A percentile compares a stretch with the other conserved stretches of the same genome.
These are phyloP conservation scores for Cucumis variabilis DNA, from an alignment of 331 rosid genomes.

Conservation along the genomic window DNA sequence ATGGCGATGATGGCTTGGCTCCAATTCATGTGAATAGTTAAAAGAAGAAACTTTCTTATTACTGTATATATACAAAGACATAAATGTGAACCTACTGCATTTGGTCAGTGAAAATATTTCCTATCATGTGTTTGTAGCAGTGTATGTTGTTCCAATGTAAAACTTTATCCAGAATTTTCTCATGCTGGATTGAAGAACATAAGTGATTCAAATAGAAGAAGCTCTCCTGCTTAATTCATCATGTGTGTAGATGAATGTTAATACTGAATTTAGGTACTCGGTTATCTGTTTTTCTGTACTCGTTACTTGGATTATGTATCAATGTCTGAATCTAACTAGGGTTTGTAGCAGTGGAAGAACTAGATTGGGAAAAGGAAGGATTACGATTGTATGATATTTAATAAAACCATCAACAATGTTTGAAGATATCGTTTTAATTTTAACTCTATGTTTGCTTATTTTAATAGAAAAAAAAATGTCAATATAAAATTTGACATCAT, in stretches of 20 bases:
- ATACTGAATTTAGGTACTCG: not conserved
- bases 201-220: not conserved
- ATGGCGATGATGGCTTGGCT: not conserved
- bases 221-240: not conserved
- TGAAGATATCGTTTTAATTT: not conserved
- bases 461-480: not conserved
- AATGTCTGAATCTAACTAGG: too few species aligned
- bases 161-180: slow-evolving; percentile 30
- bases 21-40: slow-evolving; percentile 13
- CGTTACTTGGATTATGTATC: too few species aligned
- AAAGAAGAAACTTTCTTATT: not conserved
- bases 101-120: not conserved
- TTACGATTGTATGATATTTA: too few species aligned
- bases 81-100: slow-evolving; percentile 31
- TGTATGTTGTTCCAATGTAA: not conserved
- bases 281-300: too few species aligned
- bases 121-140: not conserved
- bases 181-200: slow-evolving; percentile 11
- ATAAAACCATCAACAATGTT: too few species aligned
- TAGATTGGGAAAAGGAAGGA: too few species aligned
- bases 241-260: not conserved
- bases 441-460: not conserved
- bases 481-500: too few species aligned
- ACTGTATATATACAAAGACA: slow-evolving; percentile 31
- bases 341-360: too few species aligned